Conservation (phyloP, 495 filamentous ascomycete species). For the Venustampulla echinocandica region DNA sequence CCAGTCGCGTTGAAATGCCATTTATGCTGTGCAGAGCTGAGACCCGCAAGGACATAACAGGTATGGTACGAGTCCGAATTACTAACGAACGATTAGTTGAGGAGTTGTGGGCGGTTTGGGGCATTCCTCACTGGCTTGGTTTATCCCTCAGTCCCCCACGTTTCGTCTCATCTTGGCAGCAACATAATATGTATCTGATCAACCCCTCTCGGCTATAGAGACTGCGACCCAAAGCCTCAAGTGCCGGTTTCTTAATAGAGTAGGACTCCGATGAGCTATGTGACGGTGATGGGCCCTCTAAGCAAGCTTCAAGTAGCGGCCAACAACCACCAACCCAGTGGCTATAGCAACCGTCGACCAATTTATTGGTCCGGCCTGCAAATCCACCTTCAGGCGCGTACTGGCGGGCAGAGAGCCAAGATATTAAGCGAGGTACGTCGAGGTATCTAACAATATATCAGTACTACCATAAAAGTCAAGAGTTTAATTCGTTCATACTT, state of each 20-base stretch:
- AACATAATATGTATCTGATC: slow-evolving; percentile 77
- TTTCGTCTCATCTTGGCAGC: slow-evolving; percentile 63
- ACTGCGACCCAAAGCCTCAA: too few relatives aligned
- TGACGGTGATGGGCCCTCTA: slow-evolving; percentile 38
- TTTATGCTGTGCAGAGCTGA: slow-evolving; percentile 71
- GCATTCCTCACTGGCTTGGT: slow-evolving; percentile 68
- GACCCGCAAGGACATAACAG: slow-evolving; percentile 79
- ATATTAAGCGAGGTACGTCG: slow-evolving; percentile 64
- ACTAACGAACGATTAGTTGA: slow-evolving; percentile 31
- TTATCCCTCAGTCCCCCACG: slow-evolving; percentile 87
- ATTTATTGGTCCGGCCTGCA: slow-evolving; percentile 90
- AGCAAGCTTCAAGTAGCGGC: slow-evolving; percentile 76
- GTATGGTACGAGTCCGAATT: slow-evolving; percentile 83
- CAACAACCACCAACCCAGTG: slow-evolving; percentile 96
- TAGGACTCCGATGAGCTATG: background rate
- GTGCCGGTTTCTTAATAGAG: too few relatives aligned
- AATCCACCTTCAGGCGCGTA: slow-evolving; percentile 88
- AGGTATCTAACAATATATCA: slow-evolving; percentile 48
- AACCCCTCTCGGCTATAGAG: slow-evolving; percentile 81
- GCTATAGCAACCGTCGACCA: slow-evolving; percentile 96
- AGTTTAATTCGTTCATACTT: slow-evolving; percentile 38
- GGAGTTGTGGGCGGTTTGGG: background rate
- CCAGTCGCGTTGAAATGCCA: slow-evolving; percentile 51
- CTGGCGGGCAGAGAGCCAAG: slow-evolving; percentile 84
- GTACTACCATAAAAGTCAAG: background rate